Evolutionary conservation across 2,329 filamentous ascomycete species (phyloP).

Genomic region (Alternaria solani): DNA sequence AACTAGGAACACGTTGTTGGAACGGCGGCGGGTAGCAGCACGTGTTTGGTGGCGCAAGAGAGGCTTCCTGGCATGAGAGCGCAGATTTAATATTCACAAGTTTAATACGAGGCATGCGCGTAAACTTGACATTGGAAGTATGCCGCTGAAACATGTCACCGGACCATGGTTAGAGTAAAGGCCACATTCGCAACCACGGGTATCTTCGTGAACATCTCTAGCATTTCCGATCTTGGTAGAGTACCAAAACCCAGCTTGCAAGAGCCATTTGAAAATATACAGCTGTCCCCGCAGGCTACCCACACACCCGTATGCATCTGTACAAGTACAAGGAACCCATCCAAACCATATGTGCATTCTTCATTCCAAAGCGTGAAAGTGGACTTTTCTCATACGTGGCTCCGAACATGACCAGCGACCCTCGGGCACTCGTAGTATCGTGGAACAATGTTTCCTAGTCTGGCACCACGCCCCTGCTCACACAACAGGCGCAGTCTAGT

Average conservation of each 20-base stretch:
- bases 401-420: conserved; percentile 3
- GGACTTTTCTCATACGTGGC: conserved; percentile 10
- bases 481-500: conserved; percentile 44
- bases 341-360: conserved; percentile 28
- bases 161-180: not conserved
- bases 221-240: conserved; percentile 8
- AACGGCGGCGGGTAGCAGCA: not conserved
- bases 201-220: conserved; percentile 8
- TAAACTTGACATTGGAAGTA: not conserved
- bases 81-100: not conserved
- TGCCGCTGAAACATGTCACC: not conserved
- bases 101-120: not conserved
- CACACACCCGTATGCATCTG: conserved; percentile 24
- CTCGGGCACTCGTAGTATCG: conserved; percentile 6
- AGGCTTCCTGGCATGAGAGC: not conserved
- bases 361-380: conserved; percentile 23
- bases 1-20: conserved; percentile 11
- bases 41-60: conserved; percentile 3
- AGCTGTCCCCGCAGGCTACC: conserved; percentile 5
- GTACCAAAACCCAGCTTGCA: conserved; percentile 1
- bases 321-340: conserved; percentile 39
- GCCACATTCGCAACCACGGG: not conserved
- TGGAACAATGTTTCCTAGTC: conserved; percentile 6
- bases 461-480: not conserved
- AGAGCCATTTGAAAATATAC: conserved; percentile 4